Percentiles rank a stretch among this genome's conserved stretches.
These are phyloP conservation scores for Penicillium subrubescens DNA, from an alignment of 495 filamentous ascomycete genomes.

Conservation along the genomic window DNA sequence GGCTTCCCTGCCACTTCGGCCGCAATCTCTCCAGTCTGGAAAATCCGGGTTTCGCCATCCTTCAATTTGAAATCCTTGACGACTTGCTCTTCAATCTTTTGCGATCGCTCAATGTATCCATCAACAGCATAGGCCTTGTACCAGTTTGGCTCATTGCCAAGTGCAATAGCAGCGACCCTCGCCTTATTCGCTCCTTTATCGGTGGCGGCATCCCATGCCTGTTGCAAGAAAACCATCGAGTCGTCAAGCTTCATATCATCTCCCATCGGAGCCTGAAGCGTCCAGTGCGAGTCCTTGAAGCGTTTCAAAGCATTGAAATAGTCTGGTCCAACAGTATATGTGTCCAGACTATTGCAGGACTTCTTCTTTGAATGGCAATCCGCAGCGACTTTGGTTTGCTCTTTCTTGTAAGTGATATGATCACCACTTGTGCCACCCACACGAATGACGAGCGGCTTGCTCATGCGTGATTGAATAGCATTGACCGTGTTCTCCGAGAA, in stretches of 20 bases:
- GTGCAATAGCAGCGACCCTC: conserved; percentile 26
- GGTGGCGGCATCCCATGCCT: conserved; percentile 13
- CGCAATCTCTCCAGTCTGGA: background rate
- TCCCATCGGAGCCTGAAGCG: conserved; percentile 29
- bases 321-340: conserved; percentile 18
- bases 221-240: conserved; percentile 17
- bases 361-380: background rate
- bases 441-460: conserved; percentile 22
- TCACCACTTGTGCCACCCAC: conserved; percentile 29
- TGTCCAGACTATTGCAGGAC: conserved; percentile 1
- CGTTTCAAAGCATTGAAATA: conserved; percentile 26
- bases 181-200: conserved; percentile 11
- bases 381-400: background rate
- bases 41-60: background rate
- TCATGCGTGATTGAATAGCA: conserved; percentile 20
- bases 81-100: background rate
- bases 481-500: conserved; percentile 27
- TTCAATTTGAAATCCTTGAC: background rate
- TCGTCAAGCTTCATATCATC: conserved; percentile 12
- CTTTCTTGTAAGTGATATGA: conserved; percentile 6
- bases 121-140: conserved; percentile 8
- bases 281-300: conserved; percentile 18
- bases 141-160: conserved; percentile 30
- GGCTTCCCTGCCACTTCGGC: background rate
- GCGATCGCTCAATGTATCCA: background rate